A percentile compares a stretch with the other conserved stretches of the same genome.
These are phyloP conservation scores for Phaseolus lunatus DNA, from an alignment of 306 rosid genomes.

Conservation along the genomic window DNA sequence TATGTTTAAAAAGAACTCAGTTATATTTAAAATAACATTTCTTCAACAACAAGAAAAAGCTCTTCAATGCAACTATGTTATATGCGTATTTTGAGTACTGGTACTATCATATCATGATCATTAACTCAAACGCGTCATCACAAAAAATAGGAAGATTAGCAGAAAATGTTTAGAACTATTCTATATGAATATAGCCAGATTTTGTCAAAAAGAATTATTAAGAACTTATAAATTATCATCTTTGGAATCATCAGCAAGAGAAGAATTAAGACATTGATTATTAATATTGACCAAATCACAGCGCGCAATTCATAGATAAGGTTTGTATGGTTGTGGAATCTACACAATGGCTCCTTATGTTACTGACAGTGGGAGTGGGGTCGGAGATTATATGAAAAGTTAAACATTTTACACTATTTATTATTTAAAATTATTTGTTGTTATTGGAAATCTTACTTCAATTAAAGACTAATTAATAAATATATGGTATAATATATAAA, in stretches of 20 bases:
- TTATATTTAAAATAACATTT: no score
- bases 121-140: no score
- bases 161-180: neutral
- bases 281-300: neutral
- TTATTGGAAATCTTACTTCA: no score
- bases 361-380: constrained; percentile 20
- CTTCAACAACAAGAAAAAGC: no score
- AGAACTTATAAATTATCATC: neutral
- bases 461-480: no score
- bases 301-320: neutral
- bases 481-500: no score
- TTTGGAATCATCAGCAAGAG: constrained; percentile 9
- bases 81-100: no score
- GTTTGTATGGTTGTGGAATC: constrained; percentile 33
- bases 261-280: neutral
- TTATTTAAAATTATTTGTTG: no score
- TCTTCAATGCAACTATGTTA: no score
- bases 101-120: no score
- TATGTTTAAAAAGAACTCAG: no score
- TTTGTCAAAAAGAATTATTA: neutral
- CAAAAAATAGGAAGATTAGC: neutral
- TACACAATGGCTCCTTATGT: neutral
- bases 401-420: no score
- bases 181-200: neutral
- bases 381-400: neutral